Evolutionary conservation across 129 eudicot genomes (phyloP).

Genomic region (Artemisia argyi): DNA sequence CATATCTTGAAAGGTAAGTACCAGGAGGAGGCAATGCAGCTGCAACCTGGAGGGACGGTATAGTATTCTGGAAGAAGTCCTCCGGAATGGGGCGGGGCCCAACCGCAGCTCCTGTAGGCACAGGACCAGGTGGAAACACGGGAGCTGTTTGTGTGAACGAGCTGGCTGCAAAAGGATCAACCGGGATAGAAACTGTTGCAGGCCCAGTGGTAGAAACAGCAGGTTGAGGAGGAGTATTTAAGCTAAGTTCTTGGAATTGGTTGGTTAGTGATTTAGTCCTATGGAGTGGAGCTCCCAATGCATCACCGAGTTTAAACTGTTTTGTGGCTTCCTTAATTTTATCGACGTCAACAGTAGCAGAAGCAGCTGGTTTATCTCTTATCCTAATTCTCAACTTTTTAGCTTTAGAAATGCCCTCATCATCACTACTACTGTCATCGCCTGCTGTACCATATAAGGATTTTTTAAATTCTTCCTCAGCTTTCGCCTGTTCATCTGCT

Average conservation of each 20-base stretch:
- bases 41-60: constrained; percentile 94
- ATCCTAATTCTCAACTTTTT: constrained; percentile 72
- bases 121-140: constrained; percentile 47
- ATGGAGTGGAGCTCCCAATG: constrained; percentile 66
- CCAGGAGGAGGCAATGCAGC: constrained; percentile 89
- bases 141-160: constrained; percentile 53
- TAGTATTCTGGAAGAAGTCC: constrained; percentile 95
- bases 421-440: constrained; percentile 95
- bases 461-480: constrained; percentile 81
- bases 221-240: constrained; percentile 56
- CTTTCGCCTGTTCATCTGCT: constrained; percentile 79
- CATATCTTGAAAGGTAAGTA: constrained; percentile 67
- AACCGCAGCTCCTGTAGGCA: constrained; percentile 61
- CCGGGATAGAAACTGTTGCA: constrained; percentile 35
- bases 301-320: constrained; percentile 64
- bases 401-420: constrained; percentile 78
- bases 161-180: constrained; percentile 71
- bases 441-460: constrained; percentile 65
- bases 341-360: constrained; percentile 78
- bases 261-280: constrained; percentile 85
- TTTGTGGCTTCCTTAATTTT: constrained; percentile 97
- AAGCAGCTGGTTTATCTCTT: constrained; percentile 69
- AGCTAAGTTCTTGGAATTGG: constrained; percentile 63
- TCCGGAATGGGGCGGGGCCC: constrained; percentile 90
- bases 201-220: constrained; percentile 38